Evolutionary conservation across 129 eudicot species (phyloP), one percentile per base, ranked within the genome.

Genomic region (Oenanthe sinensis): DNA sequence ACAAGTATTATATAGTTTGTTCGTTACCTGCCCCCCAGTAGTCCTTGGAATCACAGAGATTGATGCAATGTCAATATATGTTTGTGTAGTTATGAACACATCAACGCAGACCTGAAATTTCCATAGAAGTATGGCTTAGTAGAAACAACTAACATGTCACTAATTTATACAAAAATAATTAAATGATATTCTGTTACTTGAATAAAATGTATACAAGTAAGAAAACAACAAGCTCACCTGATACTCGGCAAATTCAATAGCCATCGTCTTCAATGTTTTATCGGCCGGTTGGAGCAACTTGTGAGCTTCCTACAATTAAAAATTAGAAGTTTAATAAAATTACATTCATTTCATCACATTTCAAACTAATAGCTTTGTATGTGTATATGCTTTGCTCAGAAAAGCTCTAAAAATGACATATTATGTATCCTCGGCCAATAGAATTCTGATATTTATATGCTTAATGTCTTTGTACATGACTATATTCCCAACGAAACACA

Each of bases 281-380:
- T 96, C 99, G 17, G 79, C 89, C 42, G 99, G 99, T 83, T 92
- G 99, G 79, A 95, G 96, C 85, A 95, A 82, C 80, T 92, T 95
- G 79, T 88, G 91, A 50, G 97, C 91, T 81, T 95, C 99, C 99
- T 95, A 71, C 79, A 78, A 80, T 77, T 39, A 14, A 70, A 6
- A 50, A 1, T 14, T 19, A 33, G 46, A 70, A 70, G 6, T 70
- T 4, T 5, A 70, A 19, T 70, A 70, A 67, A 13, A 36, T 36
- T 70, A 39, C 22, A 70, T 70, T 70, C 20, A 67, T 67, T 20
- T 30, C 42, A 30, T 67, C 37, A 67, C 39, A 67, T 28, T 30
- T 3, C 37, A 26, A 67, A 67, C 72, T 30, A 15, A 67, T 67
- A 67, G 36, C 70, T 17, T 10, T 3, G 37, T 28, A 63, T 10